phyloP scores from a whole-genome alignment of 495 filamentous ascomycete genomes.

The Aspergillus steynii region DNA sequence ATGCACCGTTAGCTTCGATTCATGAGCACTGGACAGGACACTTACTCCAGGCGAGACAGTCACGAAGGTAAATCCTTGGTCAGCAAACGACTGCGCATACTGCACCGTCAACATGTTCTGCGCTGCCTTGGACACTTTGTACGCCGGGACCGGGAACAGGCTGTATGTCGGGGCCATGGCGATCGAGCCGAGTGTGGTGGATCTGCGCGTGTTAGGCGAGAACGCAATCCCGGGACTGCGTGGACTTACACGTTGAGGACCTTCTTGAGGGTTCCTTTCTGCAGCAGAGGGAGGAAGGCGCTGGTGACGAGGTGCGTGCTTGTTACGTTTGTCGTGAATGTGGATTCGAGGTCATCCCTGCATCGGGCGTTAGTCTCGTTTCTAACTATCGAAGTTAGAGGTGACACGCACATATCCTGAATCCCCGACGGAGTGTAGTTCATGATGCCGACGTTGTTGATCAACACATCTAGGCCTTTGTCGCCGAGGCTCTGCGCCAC shows the following conservation, averaged over 20 bases:
- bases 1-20: conserved; percentile 7
- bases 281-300: conserved; percentile 47
- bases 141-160: conserved; percentile 35
- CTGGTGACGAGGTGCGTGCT: conserved; percentile 42
- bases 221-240: background rate
- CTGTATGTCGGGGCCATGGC: conserved; percentile 20
- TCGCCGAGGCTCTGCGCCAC: conserved; percentile 38
- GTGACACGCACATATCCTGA: conserved; percentile 29
- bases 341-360: conserved; percentile 2
- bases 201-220: conserved; percentile 6
- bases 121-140: conserved; percentile 55
- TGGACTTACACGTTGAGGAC: conserved; percentile 47
- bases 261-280: conserved; percentile 45
- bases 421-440: conserved; percentile 25
- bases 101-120: conserved; percentile 52
- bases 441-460: conserved; percentile 50
- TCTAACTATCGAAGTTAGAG: too few species aligned
- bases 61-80: conserved; percentile 47
- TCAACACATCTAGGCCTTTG: conserved; percentile 50
- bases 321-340: conserved; percentile 48
- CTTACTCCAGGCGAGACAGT: conserved; percentile 49
- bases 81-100: conserved; percentile 41
- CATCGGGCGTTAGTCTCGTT: background rate
- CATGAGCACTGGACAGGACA: conserved; percentile 6
- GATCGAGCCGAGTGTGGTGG: conserved; percentile 48